A percentile compares a stretch with the other conserved stretches of the same genome.
Evolutionary conservation across 495 filamentous ascomycete genomes (phyloP).

Genomic region (Podospora didyma): DNA sequence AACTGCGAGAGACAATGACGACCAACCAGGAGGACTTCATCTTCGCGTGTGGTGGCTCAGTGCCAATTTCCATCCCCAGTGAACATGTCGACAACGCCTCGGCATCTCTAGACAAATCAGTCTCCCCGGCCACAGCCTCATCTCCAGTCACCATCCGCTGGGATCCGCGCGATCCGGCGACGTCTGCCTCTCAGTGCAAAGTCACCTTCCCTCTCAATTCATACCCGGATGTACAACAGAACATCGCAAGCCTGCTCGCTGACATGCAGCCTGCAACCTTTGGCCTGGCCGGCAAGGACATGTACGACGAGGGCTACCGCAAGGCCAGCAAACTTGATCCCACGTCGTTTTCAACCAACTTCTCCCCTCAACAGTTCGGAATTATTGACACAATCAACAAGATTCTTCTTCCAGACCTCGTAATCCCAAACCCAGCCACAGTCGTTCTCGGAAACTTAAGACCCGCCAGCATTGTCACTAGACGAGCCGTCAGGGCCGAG

Average conservation of each 20-base stretch:
- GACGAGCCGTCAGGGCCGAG: conserved; percentile 34
- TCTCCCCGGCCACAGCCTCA: background rate
- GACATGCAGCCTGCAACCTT: conserved; percentile 37
- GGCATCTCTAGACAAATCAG: background rate
- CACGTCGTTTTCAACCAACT: conserved; percentile 39
- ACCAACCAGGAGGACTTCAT: background rate
- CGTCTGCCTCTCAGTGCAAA: background rate
- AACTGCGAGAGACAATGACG: background rate
- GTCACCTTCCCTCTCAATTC: background rate
- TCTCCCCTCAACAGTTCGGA: conserved; percentile 47
- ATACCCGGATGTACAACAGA: background rate
- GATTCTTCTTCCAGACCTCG: conserved; percentile 44
- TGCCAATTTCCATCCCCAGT: background rate
- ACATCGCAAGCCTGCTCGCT: background rate
- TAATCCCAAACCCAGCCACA: conserved; percentile 10
- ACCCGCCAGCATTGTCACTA: background rate
- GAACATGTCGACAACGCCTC: background rate
- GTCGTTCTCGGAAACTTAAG: too few relatives aligned
- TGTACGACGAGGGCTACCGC: conserved; percentile 46
- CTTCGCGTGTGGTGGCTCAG: conserved; percentile 5
- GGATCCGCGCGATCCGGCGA: background rate
- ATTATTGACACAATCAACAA: conserved; percentile 46
- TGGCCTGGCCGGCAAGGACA: conserved; percentile 35
- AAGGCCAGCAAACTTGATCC: conserved; percentile 46
- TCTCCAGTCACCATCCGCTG: conserved; percentile 1